These are phyloP conservation scores for Lepiota venenata DNA, from an alignment of 768 basidiomycete genomes.

Conservation along the genomic window DNA sequence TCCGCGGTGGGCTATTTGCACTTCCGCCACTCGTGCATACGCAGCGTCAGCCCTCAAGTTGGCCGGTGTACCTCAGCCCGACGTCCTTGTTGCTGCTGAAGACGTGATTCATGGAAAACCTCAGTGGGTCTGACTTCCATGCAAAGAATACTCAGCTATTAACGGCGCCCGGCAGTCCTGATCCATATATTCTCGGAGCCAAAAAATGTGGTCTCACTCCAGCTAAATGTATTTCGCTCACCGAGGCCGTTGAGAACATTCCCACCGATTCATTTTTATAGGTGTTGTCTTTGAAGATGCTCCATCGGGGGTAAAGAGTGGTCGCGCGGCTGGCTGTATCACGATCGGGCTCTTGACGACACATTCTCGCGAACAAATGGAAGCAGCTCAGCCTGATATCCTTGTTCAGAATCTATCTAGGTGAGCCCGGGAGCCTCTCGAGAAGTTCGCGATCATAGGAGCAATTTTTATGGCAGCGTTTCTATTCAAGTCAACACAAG, in stretches of 20 bases:
- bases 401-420: conserved; percentile 71
- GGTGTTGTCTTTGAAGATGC: conserved; percentile 93
- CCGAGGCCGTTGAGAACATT: neutral
- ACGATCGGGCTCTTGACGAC: conserved; percentile 84
- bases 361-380: conserved; percentile 67
- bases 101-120: conserved; percentile 85
- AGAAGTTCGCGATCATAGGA: neutral
- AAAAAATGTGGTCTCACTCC: conserved; percentile 62
- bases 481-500: conserved; percentile 10
- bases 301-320: conserved; percentile 79
- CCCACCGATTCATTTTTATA: conserved; percentile 18
- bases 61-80: conserved; percentile 65
- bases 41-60: conserved; percentile 67
- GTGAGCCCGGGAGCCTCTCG: conserved; percentile 32
- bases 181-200: conserved; percentile 89
- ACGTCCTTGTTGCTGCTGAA: conserved; percentile 79
- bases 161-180: conserved; percentile 41
- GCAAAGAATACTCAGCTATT: neutral
- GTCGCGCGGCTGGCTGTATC: conserved; percentile 77
- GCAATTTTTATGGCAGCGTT: conserved; percentile 4
- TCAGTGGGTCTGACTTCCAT: conserved; percentile 16
- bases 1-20: conserved; percentile 85
- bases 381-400: conserved; percentile 60
- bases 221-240: conserved; percentile 47
- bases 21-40: conserved; percentile 77